A percentile compares a stretch with the other conserved stretches of the same genome.
Conservation (phyloP, 306 rosid species). For the Inga laurina region DNA sequence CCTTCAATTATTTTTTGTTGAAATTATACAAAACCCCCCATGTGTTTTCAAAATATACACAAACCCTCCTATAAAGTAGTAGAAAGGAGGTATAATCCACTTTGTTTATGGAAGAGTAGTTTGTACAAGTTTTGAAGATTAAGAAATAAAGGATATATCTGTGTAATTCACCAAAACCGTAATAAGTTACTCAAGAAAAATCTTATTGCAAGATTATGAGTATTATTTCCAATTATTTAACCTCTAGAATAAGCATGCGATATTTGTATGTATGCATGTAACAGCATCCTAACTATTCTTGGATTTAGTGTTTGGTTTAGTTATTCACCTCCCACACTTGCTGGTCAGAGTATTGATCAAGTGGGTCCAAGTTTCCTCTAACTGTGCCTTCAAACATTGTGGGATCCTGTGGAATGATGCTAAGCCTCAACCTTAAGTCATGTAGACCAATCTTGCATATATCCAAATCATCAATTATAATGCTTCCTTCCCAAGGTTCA, state of each 20-base stretch:
- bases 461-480: slow-evolving; percentile 72
- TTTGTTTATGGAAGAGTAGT: background rate
- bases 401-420: slow-evolving; percentile 96
- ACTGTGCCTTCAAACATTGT: slow-evolving; percentile 91
- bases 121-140: no score
- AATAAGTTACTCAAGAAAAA: background rate
- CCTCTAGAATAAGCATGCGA: background rate
- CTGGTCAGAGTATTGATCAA: slow-evolving; percentile 61
- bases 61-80: background rate
- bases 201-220: background rate
- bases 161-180: background rate
- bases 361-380: slow-evolving; percentile 87
- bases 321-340: slow-evolving; percentile 80
- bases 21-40: background rate
- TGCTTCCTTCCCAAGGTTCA: slow-evolving; percentile 90
- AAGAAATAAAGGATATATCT: background rate
- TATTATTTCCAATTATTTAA: background rate
- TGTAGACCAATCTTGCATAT: slow-evolving; percentile 84
- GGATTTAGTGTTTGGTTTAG: background rate
- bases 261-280: background rate
- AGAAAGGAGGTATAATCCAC: background rate
- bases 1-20: background rate
- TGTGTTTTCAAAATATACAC: background rate
- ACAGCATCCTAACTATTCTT: background rate
- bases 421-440: slow-evolving; percentile 86